Conservation (phyloP, 176 grass and related monocot genomes). For the Chrysopogon serrulatus region DNA sequence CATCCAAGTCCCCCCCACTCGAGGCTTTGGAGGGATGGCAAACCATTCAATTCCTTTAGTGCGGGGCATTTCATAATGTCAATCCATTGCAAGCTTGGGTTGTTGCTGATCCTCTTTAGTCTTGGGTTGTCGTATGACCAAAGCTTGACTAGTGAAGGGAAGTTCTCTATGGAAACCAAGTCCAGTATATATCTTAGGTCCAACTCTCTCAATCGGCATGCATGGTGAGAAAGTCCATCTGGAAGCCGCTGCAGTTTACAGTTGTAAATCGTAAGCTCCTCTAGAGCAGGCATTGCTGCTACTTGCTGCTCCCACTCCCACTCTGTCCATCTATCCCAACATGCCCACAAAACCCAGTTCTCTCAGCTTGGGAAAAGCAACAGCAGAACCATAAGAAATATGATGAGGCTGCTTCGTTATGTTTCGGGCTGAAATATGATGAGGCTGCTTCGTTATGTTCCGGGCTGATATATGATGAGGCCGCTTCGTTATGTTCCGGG, state of each 20-base stretch:
- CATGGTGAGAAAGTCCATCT: neutral
- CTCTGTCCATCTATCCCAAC: constrained; percentile 1
- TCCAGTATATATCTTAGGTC: neutral
- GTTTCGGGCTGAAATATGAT: too few species aligned
- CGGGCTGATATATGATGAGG: too few species aligned
- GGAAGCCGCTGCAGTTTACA: constrained; percentile 19
- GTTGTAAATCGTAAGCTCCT: neutral
- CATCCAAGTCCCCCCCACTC: neutral
- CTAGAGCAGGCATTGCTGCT: neutral
- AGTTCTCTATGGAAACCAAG: constrained; percentile 5
- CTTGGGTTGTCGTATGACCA: neutral
- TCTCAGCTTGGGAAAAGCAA: constrained; percentile 8
- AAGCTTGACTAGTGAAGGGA: neutral
- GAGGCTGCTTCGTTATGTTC: too few species aligned
- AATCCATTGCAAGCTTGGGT: neutral
- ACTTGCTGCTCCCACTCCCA: constrained; percentile 12
- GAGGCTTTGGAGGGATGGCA: neutral
- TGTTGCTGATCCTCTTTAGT: neutral
- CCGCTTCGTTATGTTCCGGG: too few species aligned
- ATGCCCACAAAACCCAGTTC: neutral
- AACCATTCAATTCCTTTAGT: neutral
- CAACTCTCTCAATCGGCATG: neutral
- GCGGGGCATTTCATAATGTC: rapidly evolving
- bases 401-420: neutral
- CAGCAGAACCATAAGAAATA: too few species aligned